Evolutionary conservation across 495 filamentous ascomycete species (phyloP).

Genomic region (Xylaria bambusicola): DNA sequence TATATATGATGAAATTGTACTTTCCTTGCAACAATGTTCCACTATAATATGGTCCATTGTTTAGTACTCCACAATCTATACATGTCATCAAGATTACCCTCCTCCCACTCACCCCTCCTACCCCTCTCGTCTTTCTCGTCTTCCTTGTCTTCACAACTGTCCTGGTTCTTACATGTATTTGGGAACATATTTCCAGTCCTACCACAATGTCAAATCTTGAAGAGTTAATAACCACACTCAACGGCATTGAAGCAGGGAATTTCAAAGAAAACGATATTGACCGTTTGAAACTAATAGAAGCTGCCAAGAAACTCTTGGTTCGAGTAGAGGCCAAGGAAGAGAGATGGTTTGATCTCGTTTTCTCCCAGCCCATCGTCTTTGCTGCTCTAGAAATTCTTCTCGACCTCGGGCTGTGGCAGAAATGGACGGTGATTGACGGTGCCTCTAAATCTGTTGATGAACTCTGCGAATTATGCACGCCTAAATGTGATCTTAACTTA

Average conservation of each 20-base stretch:
- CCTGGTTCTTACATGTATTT: too few species aligned
- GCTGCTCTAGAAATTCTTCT: conserved; percentile 22
- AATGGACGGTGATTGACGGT: conserved; percentile 25
- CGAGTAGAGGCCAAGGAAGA: conserved; percentile 26
- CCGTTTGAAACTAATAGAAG: conserved; percentile 20
- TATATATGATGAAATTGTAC: too few species aligned
- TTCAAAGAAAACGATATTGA: conserved; percentile 21
- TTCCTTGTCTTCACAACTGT: too few species aligned
- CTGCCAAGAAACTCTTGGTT: conserved; percentile 22
- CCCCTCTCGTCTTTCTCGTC: too few species aligned
- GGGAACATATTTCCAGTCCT: background rate
- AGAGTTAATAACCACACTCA: conserved; percentile 14
- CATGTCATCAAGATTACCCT: too few species aligned
- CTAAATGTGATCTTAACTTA: conserved; percentile 25
- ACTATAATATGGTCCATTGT: too few species aligned
- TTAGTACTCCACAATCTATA: too few species aligned
- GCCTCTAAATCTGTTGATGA: conserved; percentile 26
- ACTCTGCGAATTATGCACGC: conserved; percentile 17
- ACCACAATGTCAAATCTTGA: background rate
- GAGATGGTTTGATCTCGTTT: conserved; percentile 19
- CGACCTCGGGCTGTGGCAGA: conserved; percentile 25
- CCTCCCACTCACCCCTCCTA: too few species aligned
- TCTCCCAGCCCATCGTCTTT: conserved; percentile 19
- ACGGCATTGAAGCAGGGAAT: conserved; percentile 18
- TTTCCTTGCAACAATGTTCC: too few species aligned